Base-by-base conservation (phyloP, 257 asterid species). In the Solanum neorickii region DNA sequence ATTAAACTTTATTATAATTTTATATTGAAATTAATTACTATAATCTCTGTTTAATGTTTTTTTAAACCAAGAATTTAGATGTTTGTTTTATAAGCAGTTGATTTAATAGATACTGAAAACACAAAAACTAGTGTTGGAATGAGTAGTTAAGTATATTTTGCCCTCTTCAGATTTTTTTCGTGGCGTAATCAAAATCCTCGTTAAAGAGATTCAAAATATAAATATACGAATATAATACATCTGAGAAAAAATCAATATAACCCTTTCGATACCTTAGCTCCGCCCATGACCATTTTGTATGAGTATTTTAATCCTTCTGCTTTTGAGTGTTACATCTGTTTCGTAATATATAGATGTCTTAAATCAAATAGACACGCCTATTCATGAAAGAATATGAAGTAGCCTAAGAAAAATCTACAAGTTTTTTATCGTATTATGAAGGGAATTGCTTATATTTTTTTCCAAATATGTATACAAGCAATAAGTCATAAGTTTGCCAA, bases 161-260 rank as follows among this genome's bases (percentile, higher is more conserved):
- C n/a, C 11, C 11, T 52, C 62, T 52, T 42, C 1, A 7, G 4
- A 52, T 18, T 52, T 1, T 52, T 1, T 52, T 0, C 4, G 10
- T 18, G n/a, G 10, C 2, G n/a, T 10, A 52, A 18, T 52, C 0
- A 52, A 0, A 52, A 52, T 52, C 18, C n/a, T 52, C 1, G 4
- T 52, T 16, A 16, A 52, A 0, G 10, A 2, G 4, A 52, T 52
- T 52, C 60, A 52, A 52, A 52, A 52, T 16, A 52, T 16, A 52
- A 52, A 52, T 52, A 52, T 6, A 52, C 35, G 5, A 33, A 33
- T 33, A 3, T 33, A 52, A 52, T 9, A 52, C 62, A 10, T 52
- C 18, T 3, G 10, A 23, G 23, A 1, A 0, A 5, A 16, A 9
- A 52, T 52, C 62, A 52, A 52, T 52, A 52, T 52, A 52, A 52